A percentile compares a stretch with the other conserved stretches of the same genome.
Evolutionary conservation across 1,139 yeast species (phyloP).

Genomic region (Candida labiduridarum): DNA sequence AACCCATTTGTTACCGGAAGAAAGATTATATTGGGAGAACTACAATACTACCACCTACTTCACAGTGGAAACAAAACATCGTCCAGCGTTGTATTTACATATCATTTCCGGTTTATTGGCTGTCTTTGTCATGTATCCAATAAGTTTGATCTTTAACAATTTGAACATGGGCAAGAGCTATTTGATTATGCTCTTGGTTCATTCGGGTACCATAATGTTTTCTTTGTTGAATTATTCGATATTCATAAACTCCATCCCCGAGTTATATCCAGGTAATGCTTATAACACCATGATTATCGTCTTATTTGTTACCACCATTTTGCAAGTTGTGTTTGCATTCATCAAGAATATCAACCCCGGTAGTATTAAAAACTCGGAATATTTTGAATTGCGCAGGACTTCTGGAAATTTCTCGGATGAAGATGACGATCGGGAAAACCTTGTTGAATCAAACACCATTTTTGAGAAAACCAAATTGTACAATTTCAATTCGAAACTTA

Average conservation of each 20-base stretch:
- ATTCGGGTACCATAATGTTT: slow-evolving; percentile 46
- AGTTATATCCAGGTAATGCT: slow-evolving; percentile 74
- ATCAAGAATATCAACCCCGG: slow-evolving; percentile 13
- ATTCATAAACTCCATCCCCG: slow-evolving; percentile 62
- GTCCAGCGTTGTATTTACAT: slow-evolving; percentile 61
- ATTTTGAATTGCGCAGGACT: slow-evolving; percentile 17
- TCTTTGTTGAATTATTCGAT: slow-evolving; percentile 62
- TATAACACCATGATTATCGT: slow-evolving; percentile 69
- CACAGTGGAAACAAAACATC: slow-evolving; percentile 52
- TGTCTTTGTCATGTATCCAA: slow-evolving; percentile 66
- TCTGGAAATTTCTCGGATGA: slow-evolving; percentile 10
- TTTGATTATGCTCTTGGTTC: slow-evolving; percentile 56
- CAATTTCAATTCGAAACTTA: slow-evolving; percentile 6
- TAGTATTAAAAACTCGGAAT: slow-evolving; percentile 11
- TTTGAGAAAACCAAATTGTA: not conserved
- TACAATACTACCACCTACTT: slow-evolving; percentile 84
- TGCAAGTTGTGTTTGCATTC: slow-evolving; percentile 57
- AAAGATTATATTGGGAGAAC: slow-evolving; percentile 72
- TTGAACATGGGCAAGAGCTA: slow-evolving; percentile 56
- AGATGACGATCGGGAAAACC: slow-evolving; percentile 27
- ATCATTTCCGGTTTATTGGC: slow-evolving; percentile 47
- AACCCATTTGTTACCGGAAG: slow-evolving; percentile 70
- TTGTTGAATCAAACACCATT: not conserved
- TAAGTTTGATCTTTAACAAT: slow-evolving; percentile 65
- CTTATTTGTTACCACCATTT: slow-evolving; percentile 51